Evolutionary conservation across 805 yeast species (phyloP).

Genomic region (Spathaspora gorwiae): DNA sequence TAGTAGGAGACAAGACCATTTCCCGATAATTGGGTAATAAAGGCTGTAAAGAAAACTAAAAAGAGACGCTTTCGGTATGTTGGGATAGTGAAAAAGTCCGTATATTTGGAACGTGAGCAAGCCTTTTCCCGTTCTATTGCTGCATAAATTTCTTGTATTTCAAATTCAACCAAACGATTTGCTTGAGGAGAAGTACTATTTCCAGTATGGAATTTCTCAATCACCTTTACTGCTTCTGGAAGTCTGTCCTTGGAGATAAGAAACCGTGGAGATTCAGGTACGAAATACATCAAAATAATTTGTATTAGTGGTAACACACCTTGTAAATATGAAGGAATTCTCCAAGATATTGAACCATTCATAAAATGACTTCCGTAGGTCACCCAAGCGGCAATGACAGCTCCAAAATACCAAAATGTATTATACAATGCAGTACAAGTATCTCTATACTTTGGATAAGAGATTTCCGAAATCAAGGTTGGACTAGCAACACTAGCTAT

Average conservation of each 20-base stretch:
- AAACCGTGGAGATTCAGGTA: slow-evolving; percentile 51
- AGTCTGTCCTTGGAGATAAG: slow-evolving; percentile 37
- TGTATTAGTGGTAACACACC: slow-evolving; percentile 47
- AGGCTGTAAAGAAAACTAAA: slow-evolving; percentile 29
- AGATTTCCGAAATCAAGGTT: slow-evolving; percentile 44
- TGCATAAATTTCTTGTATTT: slow-evolving; percentile 34
- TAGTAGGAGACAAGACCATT: slow-evolving; percentile 51
- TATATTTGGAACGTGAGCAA: slow-evolving; percentile 27
- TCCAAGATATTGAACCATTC: slow-evolving; percentile 41
- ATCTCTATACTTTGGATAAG: slow-evolving; percentile 44
- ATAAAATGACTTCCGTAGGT: slow-evolving; percentile 42
- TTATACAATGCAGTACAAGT: slow-evolving; percentile 42
- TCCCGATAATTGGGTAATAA: slow-evolving; percentile 45
- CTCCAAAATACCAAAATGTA: slow-evolving; percentile 51
- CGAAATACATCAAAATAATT: slow-evolving; percentile 25
- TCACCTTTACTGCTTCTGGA: slow-evolving; percentile 40
- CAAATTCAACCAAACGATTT: slow-evolving; percentile 28
- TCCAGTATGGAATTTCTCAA: slow-evolving; percentile 39
- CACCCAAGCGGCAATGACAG: slow-evolving; percentile 48
- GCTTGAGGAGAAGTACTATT: slow-evolving; percentile 22
- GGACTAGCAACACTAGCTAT: slow-evolving; percentile 43
- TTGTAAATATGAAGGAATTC: slow-evolving; percentile 52
- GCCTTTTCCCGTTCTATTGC: slow-evolving; percentile 38
- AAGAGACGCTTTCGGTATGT: slow-evolving; percentile 41
- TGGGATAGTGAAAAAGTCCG: slow-evolving; percentile 33